Percentiles rank a stretch among this genome's conserved stretches.
Conservation (phyloP, 768 basidiomycete species). For the Chalciporus chontae region DNA sequence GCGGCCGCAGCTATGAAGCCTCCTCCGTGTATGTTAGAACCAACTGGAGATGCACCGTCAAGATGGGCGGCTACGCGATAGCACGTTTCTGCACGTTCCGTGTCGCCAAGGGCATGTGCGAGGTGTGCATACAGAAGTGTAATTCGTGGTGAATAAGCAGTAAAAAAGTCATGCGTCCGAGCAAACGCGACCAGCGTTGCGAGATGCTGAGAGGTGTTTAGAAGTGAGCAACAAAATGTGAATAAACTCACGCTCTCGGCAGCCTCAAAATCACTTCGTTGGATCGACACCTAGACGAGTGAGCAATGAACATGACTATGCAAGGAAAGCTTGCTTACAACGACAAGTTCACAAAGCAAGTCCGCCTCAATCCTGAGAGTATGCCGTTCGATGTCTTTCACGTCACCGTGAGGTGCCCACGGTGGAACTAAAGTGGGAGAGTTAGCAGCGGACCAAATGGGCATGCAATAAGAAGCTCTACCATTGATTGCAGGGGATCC, state of each 20-base stretch:
- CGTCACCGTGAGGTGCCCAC: slow-evolving; percentile 53
- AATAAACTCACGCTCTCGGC: slow-evolving; percentile 49
- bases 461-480: background rate
- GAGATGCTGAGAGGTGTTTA: slow-evolving; percentile 31
- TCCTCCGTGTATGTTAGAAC: slow-evolving; percentile 15
- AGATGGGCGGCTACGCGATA: slow-evolving; percentile 62
- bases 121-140: slow-evolving; percentile 70
- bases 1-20: slow-evolving; percentile 48
- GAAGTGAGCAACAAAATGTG: background rate
- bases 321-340: slow-evolving; percentile 39
- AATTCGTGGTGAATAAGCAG: slow-evolving; percentile 55
- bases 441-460: background rate
- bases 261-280: slow-evolving; percentile 63
- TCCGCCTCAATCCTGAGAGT: slow-evolving; percentile 68
- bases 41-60: slow-evolving; percentile 32
- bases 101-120: slow-evolving; percentile 59
- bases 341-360: slow-evolving; percentile 64
- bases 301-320: background rate
- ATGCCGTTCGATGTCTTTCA: slow-evolving; percentile 43
- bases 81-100: slow-evolving; percentile 52
- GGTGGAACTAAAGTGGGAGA: slow-evolving; percentile 40
- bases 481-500: slow-evolving; percentile 14
- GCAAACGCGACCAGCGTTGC: slow-evolving; percentile 56
- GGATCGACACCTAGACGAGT: slow-evolving; percentile 50
- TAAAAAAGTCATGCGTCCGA: slow-evolving; percentile 55